Base-by-base conservation (phyloP, 2,329 filamentous ascomycete genomes). In the Verticillium longisporum region DNA sequence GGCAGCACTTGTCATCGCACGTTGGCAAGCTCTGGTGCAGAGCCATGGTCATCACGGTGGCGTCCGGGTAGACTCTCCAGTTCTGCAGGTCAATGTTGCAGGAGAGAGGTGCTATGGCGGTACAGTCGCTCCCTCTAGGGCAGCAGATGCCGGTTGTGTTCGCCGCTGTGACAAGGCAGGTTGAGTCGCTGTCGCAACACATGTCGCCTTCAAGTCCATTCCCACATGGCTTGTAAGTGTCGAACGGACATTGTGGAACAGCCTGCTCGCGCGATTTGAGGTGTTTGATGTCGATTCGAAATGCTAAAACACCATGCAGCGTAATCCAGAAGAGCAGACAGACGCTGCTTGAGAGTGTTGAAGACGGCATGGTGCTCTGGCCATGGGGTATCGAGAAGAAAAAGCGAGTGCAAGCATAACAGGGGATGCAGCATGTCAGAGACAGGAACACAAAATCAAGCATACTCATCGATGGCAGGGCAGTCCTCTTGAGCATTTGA, bases 81-180 rank as follows among this genome's bases (percentile, higher is more conserved):
- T 92, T 83, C 70, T 92, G 87, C 56, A 82, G 77, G 9, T 70
- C 71, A 58, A 88, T 69, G 64, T 90, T 82, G 77, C 89, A 92
- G 53, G 80, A 80, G 61, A 91, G 86, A 34, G 87, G 79, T 65
- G 79, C 68, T 66, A 92, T 88, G 55, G 71, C 77, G 15, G 74
- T 66, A 75, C 90, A 92, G 67, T 80, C 77, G 18, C 34, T 36
- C 36, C 80, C 83, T 1, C 72, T 65, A 1, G 89, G 89, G 69
- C 90, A 92, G 77, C 90, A 93, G 54, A 92, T 76, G 18, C 87
- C 80, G 0, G 88, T 89, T 7, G 87, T 88, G 55, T 79, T 76
- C 18, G 77, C 83, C 7, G 87, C 87, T 54, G 92, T 80, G 1
- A 80, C 68, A 38, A 85, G 75, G 73, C 90, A 93, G 4, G 70